Percentiles rank a stretch among this genome's conserved stretches.
Conservation (phyloP, 106 monocot genomes). For the Allium fistulosum region DNA sequence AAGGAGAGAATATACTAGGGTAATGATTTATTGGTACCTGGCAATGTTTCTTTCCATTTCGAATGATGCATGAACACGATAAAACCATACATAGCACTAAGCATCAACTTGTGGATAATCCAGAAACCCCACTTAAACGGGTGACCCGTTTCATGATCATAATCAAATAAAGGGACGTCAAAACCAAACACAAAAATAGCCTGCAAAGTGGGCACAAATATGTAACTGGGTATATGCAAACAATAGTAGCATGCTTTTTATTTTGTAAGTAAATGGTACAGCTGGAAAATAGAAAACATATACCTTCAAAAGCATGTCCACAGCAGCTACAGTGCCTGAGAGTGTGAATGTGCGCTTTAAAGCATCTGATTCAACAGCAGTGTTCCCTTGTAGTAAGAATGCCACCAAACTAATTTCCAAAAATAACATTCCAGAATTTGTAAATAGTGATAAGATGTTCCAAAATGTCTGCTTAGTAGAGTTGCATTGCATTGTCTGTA, state of each 20-base stretch:
- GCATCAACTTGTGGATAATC: constrained; percentile 64
- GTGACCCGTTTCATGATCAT: constrained; percentile 25
- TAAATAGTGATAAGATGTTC: constrained; percentile 70
- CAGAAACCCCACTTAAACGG: constrained; percentile 82
- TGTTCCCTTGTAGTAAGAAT: constrained; percentile 90
- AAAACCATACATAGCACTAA: constrained; percentile 71
- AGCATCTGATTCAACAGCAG: constrained; percentile 63
- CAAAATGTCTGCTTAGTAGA: constrained; percentile 65
- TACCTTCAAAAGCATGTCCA: constrained; percentile 92
- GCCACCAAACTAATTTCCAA: constrained; percentile 89
- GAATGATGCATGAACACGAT: constrained; percentile 88
- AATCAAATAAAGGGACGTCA: constrained; percentile 68
- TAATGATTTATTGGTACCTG: constrained; percentile 30
- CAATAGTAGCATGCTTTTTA: background rate
- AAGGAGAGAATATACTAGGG: background rate
- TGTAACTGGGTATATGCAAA: background rate
- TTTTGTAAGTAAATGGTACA: no score
- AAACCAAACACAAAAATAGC: constrained; percentile 80
- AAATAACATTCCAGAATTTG: constrained; percentile 81
- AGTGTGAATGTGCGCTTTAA: constrained; percentile 70
- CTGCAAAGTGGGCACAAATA: constrained; percentile 28
- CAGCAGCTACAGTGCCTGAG: constrained; percentile 71
- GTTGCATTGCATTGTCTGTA: constrained; percentile 74
- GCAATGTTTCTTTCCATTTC: constrained; percentile 88
- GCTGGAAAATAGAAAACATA: background rate